A percentile compares a stretch with the other conserved stretches of the same genome.
phyloP scores from a whole-genome alignment of 169 alveolate genomes.

The Plasmodium berghei region DNA sequence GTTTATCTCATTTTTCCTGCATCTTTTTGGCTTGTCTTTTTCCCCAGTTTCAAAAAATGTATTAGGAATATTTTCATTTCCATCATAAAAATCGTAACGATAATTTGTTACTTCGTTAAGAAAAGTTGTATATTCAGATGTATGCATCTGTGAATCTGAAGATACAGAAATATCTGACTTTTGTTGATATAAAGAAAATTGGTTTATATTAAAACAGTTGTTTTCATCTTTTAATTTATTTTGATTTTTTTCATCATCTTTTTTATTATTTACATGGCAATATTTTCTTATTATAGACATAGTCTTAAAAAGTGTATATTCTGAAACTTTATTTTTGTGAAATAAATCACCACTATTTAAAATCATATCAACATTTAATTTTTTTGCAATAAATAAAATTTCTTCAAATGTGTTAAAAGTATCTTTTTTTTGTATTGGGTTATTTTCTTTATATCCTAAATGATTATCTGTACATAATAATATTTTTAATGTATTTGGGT shows the following conservation, averaged over 20 bases:
- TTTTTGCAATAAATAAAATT: constrained; percentile 90
- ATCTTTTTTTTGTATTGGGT: constrained; percentile 90
- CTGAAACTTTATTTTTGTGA: constrained; percentile 94
- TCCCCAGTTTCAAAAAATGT: neutral
- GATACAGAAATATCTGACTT: no score
- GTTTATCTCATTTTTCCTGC: neutral
- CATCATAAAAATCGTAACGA: constrained; percentile 25
- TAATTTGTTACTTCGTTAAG: constrained; percentile 27
- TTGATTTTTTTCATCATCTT: neutral
- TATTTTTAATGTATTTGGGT: constrained; percentile 86
- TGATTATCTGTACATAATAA: constrained; percentile 96
- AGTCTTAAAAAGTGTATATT: constrained; percentile 48
- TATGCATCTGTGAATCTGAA: no score
- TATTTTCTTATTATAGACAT: constrained; percentile 54
- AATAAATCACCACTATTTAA: constrained; percentile 97
- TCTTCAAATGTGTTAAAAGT: constrained; percentile 95
- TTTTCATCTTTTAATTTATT: no score
- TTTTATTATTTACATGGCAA: constrained; percentile 15
- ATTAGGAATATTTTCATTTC: neutral
- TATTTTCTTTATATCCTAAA: constrained; percentile 95
- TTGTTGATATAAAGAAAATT: no score
- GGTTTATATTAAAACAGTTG: no score
- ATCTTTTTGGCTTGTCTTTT: neutral
- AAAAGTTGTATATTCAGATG: no score
- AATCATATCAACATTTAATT: constrained; percentile 91